phyloP scores from a whole-genome alignment of 2,329 filamentous ascomycete species.

The Cercospora zeina region DNA sequence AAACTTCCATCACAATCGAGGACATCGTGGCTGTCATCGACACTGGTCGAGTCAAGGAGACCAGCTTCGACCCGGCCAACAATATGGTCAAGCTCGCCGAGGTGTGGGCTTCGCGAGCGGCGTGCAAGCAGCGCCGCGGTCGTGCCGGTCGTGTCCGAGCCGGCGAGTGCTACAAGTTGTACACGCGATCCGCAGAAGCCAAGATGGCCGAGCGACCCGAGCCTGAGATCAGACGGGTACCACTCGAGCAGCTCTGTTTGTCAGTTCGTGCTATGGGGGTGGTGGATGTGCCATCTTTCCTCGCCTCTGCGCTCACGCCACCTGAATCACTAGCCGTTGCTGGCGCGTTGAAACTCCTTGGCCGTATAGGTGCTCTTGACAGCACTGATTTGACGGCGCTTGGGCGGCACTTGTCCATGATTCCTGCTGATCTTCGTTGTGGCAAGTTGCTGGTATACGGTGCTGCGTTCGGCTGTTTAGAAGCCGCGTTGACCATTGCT shows the following conservation, averaged over 20 bases:
- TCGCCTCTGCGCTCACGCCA: conserved; percentile 83
- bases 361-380: conserved; percentile 84
- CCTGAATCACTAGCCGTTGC: conserved; percentile 83
- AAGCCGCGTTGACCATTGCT: conserved; percentile 83
- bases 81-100: conserved; percentile 95
- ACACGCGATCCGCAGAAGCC: conserved; percentile 77
- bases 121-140: conserved; percentile 90
- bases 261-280: conserved; percentile 96
- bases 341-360: conserved; percentile 75
- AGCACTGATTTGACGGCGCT: conserved; percentile 85
- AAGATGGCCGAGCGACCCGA: conserved; percentile 88
- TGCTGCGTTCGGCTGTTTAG: conserved; percentile 87
- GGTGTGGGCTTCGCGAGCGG: conserved; percentile 90
- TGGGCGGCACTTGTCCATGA: conserved; percentile 89
- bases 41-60: conserved; percentile 93
- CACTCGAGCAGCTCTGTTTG: conserved; percentile 89
- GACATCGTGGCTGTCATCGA: conserved; percentile 96
- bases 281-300: conserved; percentile 74
- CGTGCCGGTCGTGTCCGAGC: conserved; percentile 90
- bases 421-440: conserved; percentile 88
- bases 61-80: conserved; percentile 83
- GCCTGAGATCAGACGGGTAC: conserved; percentile 89
- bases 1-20: conserved; percentile 98
- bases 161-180: conserved; percentile 93
- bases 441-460: conserved; percentile 96